Base-by-base conservation (phyloP, 2,329 filamentous ascomycete genomes). In the Colletotrichum scovillei region DNA sequence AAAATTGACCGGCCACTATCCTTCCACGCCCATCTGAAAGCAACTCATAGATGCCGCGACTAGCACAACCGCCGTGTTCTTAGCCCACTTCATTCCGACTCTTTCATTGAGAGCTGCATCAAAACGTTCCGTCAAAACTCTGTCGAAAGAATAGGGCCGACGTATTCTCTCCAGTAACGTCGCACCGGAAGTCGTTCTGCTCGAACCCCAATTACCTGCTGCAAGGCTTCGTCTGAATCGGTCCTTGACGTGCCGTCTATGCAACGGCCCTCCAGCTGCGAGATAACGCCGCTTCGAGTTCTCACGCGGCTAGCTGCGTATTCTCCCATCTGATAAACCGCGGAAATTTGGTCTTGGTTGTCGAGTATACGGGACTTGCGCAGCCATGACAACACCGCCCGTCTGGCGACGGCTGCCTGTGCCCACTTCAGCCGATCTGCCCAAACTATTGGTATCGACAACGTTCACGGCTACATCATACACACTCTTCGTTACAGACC, bases 401-500 rank as follows among this genome's bases (percentile, higher is more conserved):
- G 78, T 79, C 76, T 91, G 89, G 89, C 82, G 84, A 63, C 84
- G 84, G 38, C 81, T 90, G 72, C 87, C 87, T 53, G 79, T 86
- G 42, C 46, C 56, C 24, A 73, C 81, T 19, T 63, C 76, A 24
- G 84, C 81, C 14, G 81, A 82, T 22, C 76, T 91, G 6, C 93
- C 92, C 12, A 84, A 88, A 49, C 86, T 95, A 8, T 85, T 95
- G 42, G 85, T 93, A 56, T 93, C 92, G 74, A 84, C 88, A 24
- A 78, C 81, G 32, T 91, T 93, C 77, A 83, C 83, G 5, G 64
- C 84, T 19, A 82, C 86, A 26, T 88, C 90, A 12, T 95, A 95
- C 82, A 87, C 84, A 2, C 80, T 95, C 32, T 87, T 90, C 71
- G 79, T 96, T 52, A 94, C 93, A 2, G 94, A 96, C 79, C 86